These are phyloP conservation scores for Fusarium anguioides DNA, from an alignment of 2,329 filamentous ascomycete species.

Conservation along the genomic window DNA sequence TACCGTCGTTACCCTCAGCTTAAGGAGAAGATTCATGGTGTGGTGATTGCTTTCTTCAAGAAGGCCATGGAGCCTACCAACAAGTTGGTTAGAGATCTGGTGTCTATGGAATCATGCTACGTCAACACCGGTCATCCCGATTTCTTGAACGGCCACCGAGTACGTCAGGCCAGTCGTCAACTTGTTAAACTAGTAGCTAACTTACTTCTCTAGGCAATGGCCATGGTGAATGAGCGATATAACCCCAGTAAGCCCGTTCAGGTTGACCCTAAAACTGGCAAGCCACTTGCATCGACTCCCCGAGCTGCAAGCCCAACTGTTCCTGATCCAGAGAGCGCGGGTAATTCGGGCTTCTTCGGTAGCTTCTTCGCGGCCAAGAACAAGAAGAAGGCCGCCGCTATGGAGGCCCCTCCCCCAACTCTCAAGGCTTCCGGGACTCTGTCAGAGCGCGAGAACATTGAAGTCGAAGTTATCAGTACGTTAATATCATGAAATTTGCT, in stretches of 20 bases:
- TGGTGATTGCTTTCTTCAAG: slow-evolving; percentile 96
- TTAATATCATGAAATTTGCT: slow-evolving; percentile 39
- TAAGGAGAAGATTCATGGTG: slow-evolving; percentile 95
- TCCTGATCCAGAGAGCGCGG: slow-evolving; percentile 58
- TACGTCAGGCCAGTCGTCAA: slow-evolving; percentile 54
- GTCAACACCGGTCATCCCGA: slow-evolving; percentile 99
- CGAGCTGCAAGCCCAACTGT: slow-evolving; percentile 82
- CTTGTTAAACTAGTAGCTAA: slow-evolving; percentile 6
- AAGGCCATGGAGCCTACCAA: slow-evolving; percentile 98
- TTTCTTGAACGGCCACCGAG: slow-evolving; percentile 93
- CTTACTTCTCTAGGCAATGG: slow-evolving; percentile 79
- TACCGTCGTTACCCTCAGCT: slow-evolving; percentile 93
- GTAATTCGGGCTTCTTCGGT: slow-evolving; percentile 89
- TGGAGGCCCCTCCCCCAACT: slow-evolving; percentile 93
- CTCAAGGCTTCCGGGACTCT: slow-evolving; percentile 95
- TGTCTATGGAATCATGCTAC: slow-evolving; percentile 96
- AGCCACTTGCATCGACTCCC: slow-evolving; percentile 79
- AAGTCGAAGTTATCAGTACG: slow-evolving; percentile 98
- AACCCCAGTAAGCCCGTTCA: slow-evolving; percentile 85
- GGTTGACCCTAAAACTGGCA: slow-evolving; percentile 98
- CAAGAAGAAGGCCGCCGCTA: slow-evolving; percentile 99
- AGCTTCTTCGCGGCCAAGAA: slow-evolving; percentile 99
- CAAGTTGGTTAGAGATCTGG: slow-evolving; percentile 93
- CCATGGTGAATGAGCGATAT: slow-evolving; percentile 94
- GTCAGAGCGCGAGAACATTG: slow-evolving; percentile 92